Percentiles rank a stretch among this genome's conserved stretches.
These are phyloP conservation scores for Senna siamea DNA, from an alignment of 306 rosid genomes.

Conservation along the genomic window DNA sequence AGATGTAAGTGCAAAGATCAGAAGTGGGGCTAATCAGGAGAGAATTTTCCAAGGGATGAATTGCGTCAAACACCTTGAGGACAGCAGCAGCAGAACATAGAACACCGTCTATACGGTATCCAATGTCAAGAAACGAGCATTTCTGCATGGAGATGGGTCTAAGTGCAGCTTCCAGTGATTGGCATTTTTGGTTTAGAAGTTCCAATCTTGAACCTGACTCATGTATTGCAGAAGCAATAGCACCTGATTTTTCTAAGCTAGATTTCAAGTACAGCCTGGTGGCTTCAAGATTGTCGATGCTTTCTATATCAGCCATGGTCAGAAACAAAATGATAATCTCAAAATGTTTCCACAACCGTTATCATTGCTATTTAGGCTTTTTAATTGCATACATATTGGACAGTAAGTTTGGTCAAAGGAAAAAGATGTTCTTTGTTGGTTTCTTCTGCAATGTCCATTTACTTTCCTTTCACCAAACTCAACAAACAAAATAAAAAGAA, in stretches of 20 bases:
- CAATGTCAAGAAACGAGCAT: constrained; percentile 42
- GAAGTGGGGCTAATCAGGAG: constrained; percentile 46
- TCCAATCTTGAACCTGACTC: constrained; percentile 60
- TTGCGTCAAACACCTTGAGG: constrained; percentile 54
- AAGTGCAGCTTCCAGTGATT: constrained; percentile 56
- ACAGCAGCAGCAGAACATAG: constrained; percentile 71
- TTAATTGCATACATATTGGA: constrained; percentile 35
- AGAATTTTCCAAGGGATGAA: constrained; percentile 61
- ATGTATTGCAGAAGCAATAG: constrained; percentile 51
- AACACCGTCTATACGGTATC: constrained; percentile 55
- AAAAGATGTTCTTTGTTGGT: constrained; percentile 43
- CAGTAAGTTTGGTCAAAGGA: constrained; percentile 28
- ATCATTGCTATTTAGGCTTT: constrained; percentile 28
- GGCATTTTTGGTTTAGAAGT: constrained; percentile 46
- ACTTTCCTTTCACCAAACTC: constrained; percentile 81
- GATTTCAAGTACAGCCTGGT: constrained; percentile 55
- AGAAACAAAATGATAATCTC: constrained; percentile 23
- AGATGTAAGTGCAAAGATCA: constrained; percentile 58
- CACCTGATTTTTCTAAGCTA: constrained; percentile 59
- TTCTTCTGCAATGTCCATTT: constrained; percentile 49
- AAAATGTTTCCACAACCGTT: constrained; percentile 38
- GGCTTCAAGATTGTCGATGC: constrained; percentile 50
- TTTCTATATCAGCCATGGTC: constrained; percentile 52
- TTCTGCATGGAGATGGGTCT: constrained; percentile 31
- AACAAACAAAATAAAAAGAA: constrained; percentile 55